Base-by-base conservation (phyloP, 176 grass and related monocot species). In the Pharus latifolius region DNA sequence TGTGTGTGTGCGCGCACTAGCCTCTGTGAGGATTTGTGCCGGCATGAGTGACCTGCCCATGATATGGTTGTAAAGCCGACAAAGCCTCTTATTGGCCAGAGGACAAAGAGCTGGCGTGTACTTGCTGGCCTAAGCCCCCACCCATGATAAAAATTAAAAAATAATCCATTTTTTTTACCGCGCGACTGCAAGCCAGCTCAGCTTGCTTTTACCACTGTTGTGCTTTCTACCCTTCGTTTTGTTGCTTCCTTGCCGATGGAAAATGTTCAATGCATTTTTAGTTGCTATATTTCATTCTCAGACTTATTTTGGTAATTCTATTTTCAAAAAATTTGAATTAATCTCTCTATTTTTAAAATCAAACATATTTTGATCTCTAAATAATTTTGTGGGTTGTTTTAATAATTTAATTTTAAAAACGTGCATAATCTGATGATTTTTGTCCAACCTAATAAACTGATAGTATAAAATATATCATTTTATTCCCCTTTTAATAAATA, bases 61-160 rank as follows among this genome's bases (percentile, higher is more conserved):
- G 16, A 44, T 38, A 61, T 1, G 71, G 60, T 51, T 65, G 74
- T 67, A 78, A 68, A 68, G 63, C 75, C 41, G 75, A 58, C 63
- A 67, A 65, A 65, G 40, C 27, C 60, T 56, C 60, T n/a, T 6
- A 46, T n/a, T 41, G 62, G 41, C 42, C 70, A 82, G 60, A 49
- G 60, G 79, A 67, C 69, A 59, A 24, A 31, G 49, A 65, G 60
- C 79, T 74, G 51, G 60, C 69, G 8, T 31, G 56, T 71, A 80
- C 56, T 72, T 46, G 32, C 56, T 22, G 43, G 25, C 32, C 67
- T 24, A 46, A 48, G 20, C 70, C 53, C 18, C 28, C 27, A 25
- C 18, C 28, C 27, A 25, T 28, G 40, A 46, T 44, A 7, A 17
- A 27, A 17, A 10, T 7, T 10, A 5, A 5, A 42, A 5, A 28